These are phyloP conservation scores for Gymnopus androsaceus DNA, from an alignment of 1,284 basidiomycete genomes.

Conservation along the genomic window DNA sequence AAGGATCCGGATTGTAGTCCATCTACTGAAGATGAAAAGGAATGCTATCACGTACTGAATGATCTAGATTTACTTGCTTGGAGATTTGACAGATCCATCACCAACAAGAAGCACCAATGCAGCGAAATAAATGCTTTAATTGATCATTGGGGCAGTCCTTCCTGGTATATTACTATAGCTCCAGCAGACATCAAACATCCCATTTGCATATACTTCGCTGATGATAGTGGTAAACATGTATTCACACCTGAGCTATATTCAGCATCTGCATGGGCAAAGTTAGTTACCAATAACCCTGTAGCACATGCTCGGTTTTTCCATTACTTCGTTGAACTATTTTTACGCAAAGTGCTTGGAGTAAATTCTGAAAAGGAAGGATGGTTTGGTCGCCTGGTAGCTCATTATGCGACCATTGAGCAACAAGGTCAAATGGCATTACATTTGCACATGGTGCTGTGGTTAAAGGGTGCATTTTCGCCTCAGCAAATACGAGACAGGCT, in stretches of 20 bases:
- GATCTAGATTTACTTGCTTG: slow-evolving; percentile 36
- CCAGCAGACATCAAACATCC: slow-evolving; percentile 28
- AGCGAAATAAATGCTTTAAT: slow-evolving; percentile 41
- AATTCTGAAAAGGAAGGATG: slow-evolving; percentile 18
- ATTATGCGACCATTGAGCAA: slow-evolving; percentile 39
- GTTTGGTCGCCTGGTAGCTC: slow-evolving; percentile 29
- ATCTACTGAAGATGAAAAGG: slow-evolving; percentile 32
- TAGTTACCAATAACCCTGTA: slow-evolving; percentile 28
- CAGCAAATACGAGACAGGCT: slow-evolving; percentile 28
- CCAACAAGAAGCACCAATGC: slow-evolving; percentile 35
- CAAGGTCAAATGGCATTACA: slow-evolving; percentile 36
- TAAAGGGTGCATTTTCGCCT: slow-evolving; percentile 26
- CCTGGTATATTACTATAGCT: slow-evolving; percentile 31
- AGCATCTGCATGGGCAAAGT: background rate
- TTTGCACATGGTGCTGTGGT: slow-evolving; percentile 35
- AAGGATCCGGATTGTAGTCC: slow-evolving; percentile 30
- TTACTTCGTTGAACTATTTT: slow-evolving; percentile 26
- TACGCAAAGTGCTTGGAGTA: slow-evolving; percentile 26
- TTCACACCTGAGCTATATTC: slow-evolving; percentile 4
- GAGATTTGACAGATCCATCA: slow-evolving; percentile 34
- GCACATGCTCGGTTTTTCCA: slow-evolving; percentile 28
- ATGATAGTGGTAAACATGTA: slow-evolving; percentile 10
- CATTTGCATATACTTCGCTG: slow-evolving; percentile 28
- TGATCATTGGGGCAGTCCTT: slow-evolving; percentile 26
- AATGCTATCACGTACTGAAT: slow-evolving; percentile 34